Evolutionary conservation across 2,329 filamentous ascomycete species (phyloP), one percentile per base, ranked within the genome.

Genomic region (Xylaria sp.): DNA sequence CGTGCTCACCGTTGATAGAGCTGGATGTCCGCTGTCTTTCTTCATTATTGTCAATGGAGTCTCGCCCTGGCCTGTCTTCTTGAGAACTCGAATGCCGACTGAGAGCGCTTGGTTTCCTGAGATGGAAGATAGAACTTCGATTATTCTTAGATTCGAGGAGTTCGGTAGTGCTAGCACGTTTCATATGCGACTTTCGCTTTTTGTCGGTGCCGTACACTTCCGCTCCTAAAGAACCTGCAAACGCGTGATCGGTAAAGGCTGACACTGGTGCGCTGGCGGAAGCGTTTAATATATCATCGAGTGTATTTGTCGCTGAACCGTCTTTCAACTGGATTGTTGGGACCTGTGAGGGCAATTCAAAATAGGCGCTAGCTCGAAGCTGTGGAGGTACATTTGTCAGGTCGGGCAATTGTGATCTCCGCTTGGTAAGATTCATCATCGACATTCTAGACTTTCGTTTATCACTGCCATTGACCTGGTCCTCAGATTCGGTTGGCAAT

Each of bases 201-300:
- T 85, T 87, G 73, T 86, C 82, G 72, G 82, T 78, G 41, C 91
- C 91, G 77, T 96, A 97, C 0, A 94, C 88, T 74, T 95, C 92
- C 4, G 87, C 80, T 28, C 94, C 92, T 12, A 94, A 84, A 71
- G 90, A 89, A 4, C 94, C 94, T 34, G 91, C 92, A 76, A 92
- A 94, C 0, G 91, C 89, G 79, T 98, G 94, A 76, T 98, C 94
- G 0, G 92, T 97, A 76, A 98, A 98, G 31, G 94, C 95, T 73
- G 87, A 93, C 37, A 97, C 94, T 0, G 96, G 96, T 0, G 96
- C 95, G 69, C 87, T 88, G 2, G 93, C 92, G 2, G 95, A 96
- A 8, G 95, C 96, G 77, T 97, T 92, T 18, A 99, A 86, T 63
- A 99, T 97, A 78, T 90, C 94, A 73, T 99, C 94, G 8, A 99